Base-by-base conservation (phyloP, 1,139 yeast species). In the Suhomyces bribrorum region DNA sequence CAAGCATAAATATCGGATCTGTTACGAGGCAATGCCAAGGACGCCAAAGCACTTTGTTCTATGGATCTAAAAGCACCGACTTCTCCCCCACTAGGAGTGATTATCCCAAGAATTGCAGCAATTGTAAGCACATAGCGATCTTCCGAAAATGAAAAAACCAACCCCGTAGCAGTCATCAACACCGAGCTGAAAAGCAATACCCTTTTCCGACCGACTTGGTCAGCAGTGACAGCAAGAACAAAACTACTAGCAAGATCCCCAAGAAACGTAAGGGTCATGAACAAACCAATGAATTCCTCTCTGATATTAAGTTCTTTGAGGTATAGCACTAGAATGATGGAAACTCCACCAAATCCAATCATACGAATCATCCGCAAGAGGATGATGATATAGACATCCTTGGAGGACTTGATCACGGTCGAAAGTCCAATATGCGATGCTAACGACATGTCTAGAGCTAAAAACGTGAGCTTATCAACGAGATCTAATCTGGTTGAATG, bases 21-120 rank as follows among this genome's bases (percentile, higher is more conserved):
- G 16, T 64, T 52, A 7, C 53, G 50, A 9, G 53, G 44, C 4
- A 55, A 50, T 2, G 60, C 59, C 44, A 69, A 54, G 9, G 67
- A 58, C 0, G 74, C 73, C 28, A 69, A 59, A 1, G 68, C 47
- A 28, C 69, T 56, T 37, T 68, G 73, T 44, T 70, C 76, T 15
- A 69, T 57, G 3, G 73, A 61, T 38, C 74, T 54, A 46, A 68
- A 69, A 0, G 73, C 69, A 0, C 75, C 74, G 12, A 69, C 74
- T 43, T 70, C 76, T 2, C 69, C 71, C 1, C 75, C 75, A 20
- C 65, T 59, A 4, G 73, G 72, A 1, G 74, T 68, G 26, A 69
- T 52, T 12, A 67, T 61, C 2, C 76, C 75, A 7, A 64, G 22
- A 7, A 62, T 46, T 0, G 68, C 64, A 15, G 57, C 50, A 0